Conservation (phyloP, 2,329 filamentous ascomycete genomes). For the Tolypocladium inflatum region DNA sequence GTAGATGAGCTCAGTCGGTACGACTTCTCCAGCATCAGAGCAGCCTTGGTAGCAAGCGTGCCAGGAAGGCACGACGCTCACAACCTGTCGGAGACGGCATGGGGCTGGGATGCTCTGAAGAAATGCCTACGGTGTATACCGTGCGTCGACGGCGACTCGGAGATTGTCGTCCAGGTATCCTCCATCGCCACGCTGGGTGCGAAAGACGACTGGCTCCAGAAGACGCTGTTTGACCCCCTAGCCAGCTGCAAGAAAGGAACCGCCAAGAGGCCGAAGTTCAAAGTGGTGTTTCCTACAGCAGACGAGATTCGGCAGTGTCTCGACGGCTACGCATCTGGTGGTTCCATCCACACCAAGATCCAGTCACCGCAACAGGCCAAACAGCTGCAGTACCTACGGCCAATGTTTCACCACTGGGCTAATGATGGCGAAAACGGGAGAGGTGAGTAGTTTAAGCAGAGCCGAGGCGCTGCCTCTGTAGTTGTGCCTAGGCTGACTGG, state of each 20-base stretch:
- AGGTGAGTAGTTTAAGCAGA: neutral
- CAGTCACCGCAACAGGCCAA: constrained; percentile 60
- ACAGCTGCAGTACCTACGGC: constrained; percentile 63
- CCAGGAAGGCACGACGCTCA: constrained; percentile 54
- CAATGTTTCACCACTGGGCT: constrained; percentile 68
- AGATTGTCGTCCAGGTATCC: constrained; percentile 59
- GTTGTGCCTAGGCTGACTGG: neutral
- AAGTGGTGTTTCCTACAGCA: constrained; percentile 71
- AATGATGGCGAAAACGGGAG: constrained; percentile 39
- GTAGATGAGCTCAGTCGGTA: constrained; percentile 47
- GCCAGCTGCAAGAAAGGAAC: constrained; percentile 17
- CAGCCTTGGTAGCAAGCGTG: constrained; percentile 67
- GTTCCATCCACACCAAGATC: constrained; percentile 73
- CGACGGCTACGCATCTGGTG: constrained; percentile 69
- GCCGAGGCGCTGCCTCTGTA: neutral
- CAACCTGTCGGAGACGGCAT: constrained; percentile 45
- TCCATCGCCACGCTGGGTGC: constrained; percentile 72
- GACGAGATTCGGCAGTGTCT: constrained; percentile 68
- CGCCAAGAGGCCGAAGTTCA: constrained; percentile 40
- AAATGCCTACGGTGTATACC: constrained; percentile 48
- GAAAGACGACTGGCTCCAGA: constrained; percentile 62
- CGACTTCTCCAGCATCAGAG: constrained; percentile 62
- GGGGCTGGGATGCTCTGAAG: constrained; percentile 66
- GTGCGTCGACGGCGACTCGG: constrained; percentile 26
- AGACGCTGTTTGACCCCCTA: constrained; percentile 49